Percentiles rank a stretch among this genome's conserved stretches.
phyloP scores from a whole-genome alignment of 768 basidiomycete species.

The Asterophora parasitica region DNA sequence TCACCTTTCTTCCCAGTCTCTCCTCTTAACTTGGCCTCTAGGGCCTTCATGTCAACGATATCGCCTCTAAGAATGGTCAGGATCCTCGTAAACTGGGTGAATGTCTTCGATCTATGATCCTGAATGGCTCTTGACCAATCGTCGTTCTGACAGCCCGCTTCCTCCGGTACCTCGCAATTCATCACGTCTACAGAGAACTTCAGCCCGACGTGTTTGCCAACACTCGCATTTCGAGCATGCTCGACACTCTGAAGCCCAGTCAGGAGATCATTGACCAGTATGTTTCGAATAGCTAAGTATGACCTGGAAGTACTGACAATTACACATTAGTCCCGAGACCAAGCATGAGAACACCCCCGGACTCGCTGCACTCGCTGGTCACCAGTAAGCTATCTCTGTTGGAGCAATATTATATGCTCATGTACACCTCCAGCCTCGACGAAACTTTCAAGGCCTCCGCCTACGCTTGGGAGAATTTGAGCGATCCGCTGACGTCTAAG shows the following conservation, averaged over 20 bases:
- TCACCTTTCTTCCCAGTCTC: not conserved
- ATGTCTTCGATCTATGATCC: not conserved
- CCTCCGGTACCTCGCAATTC: slow-evolving; percentile 8
- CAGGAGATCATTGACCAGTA: not conserved
- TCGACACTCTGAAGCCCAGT: slow-evolving; percentile 23
- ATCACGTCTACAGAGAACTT: slow-evolving; percentile 19
- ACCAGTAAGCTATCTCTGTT: slow-evolving; percentile 18
- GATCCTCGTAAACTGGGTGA: slow-evolving; percentile 29
- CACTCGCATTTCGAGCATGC: slow-evolving; percentile 26
- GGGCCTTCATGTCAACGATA: slow-evolving; percentile 29
- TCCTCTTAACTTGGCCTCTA: not conserved
- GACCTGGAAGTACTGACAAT: not conserved
- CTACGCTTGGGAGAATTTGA: slow-evolving; percentile 27
- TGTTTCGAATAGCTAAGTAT: not conserved
- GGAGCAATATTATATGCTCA: not conserved
- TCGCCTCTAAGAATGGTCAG: slow-evolving; percentile 21
- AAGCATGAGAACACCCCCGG: slow-evolving; percentile 15
- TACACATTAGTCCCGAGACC: not conserved
- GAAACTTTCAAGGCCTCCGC: slow-evolving; percentile 27
- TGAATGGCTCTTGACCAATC: not conserved
- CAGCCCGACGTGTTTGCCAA: slow-evolving; percentile 27
- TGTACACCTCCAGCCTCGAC: slow-evolving; percentile 20
- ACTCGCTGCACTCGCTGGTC: slow-evolving; percentile 20
- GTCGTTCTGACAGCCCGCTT: not conserved
- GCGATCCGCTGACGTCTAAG: slow-evolving; percentile 21